Base-by-base conservation (phyloP, 2,329 filamentous ascomycete species). In the Canariomyces notabilis region DNA sequence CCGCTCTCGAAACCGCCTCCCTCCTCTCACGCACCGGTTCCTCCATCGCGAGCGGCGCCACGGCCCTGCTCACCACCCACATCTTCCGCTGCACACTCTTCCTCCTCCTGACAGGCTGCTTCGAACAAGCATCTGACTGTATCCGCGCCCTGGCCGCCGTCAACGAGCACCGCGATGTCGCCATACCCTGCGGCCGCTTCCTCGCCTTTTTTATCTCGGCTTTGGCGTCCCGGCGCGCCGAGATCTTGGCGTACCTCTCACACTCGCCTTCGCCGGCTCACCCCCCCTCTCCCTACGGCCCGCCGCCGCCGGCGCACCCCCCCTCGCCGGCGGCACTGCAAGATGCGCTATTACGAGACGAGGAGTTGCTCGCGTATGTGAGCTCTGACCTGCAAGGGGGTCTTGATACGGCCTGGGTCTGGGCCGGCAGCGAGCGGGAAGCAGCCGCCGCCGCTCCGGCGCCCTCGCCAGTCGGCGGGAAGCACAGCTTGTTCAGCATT, bases 31-130 rank as follows among this genome's bases (percentile, higher is more conserved):
- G 91, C 40, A 73, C 71, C 61, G 77, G 76, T 20, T 68, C 76
- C 3, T 73, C 77, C 8, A 71, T 89, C 1, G 76, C 79, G 4
- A 78, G 82, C 26, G 79, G 82, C 9, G 82, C 88, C 3, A 88
- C 85, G 1, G 80, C 85, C 4, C 79, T 91, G 56, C 73, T 94
- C 7, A 86, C 88, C 46, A 82, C 80, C 12, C 93, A 97, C 62
- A 75, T 95, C 36, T 96, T 94, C 80, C 85, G 91, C 18, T 94
- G 86, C 59, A 77, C 86, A 2, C 74, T 97, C 1, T 82, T 96
- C 46, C 72, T 96, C 4, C 77, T 91, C 18, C 79, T 94, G 42
- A 78, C 80, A 1, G 83, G 83, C 34, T 83, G 88, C 42, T 86
- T 84, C 60, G 79, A 84, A 4, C 76, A 82, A 2, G 90, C 91